phyloP scores from a whole-genome alignment of 2,329 filamentous ascomycete genomes.

The Monilinia fructicola region DNA sequence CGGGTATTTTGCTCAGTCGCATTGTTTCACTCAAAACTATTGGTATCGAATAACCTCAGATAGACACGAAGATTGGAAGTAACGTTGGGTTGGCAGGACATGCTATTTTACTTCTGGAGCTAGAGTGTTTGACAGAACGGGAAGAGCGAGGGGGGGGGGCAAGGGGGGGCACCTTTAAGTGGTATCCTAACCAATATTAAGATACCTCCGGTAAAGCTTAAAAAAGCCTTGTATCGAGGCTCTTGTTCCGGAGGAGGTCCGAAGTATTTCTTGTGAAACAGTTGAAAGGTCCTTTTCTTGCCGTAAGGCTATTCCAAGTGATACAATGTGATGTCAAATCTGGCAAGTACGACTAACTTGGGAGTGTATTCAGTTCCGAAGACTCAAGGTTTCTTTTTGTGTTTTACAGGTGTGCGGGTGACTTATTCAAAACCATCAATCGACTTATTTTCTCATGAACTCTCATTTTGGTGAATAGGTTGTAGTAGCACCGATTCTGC shows the following conservation, averaged over 20 bases:
- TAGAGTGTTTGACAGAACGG: background rate
- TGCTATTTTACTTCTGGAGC: background rate
- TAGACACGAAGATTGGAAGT: background rate
- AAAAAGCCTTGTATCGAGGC: background rate
- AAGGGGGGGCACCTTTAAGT: constrained; percentile 1
- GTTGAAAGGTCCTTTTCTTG: background rate
- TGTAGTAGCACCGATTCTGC: background rate
- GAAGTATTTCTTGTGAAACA: background rate
- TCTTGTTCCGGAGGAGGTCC: background rate
- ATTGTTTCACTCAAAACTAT: background rate
- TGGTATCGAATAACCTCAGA: background rate
- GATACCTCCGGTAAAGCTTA: background rate
- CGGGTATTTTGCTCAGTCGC: background rate
- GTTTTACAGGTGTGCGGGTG: constrained; percentile 9
- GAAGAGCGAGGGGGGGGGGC: background rate
- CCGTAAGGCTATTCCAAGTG: background rate
- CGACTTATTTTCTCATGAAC: background rate
- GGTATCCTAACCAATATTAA: background rate
- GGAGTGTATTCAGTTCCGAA: background rate
- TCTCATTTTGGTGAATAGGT: background rate
- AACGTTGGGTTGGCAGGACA: background rate
- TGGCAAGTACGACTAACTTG: background rate
- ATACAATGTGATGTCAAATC: background rate
- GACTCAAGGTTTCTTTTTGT: background rate
- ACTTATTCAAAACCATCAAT: constrained; percentile 8